Percentiles rank a stretch among this genome's conserved stretches.
phyloP scores from a whole-genome alignment of 1,284 basidiomycete genomes.

The Leccinum fallax region DNA sequence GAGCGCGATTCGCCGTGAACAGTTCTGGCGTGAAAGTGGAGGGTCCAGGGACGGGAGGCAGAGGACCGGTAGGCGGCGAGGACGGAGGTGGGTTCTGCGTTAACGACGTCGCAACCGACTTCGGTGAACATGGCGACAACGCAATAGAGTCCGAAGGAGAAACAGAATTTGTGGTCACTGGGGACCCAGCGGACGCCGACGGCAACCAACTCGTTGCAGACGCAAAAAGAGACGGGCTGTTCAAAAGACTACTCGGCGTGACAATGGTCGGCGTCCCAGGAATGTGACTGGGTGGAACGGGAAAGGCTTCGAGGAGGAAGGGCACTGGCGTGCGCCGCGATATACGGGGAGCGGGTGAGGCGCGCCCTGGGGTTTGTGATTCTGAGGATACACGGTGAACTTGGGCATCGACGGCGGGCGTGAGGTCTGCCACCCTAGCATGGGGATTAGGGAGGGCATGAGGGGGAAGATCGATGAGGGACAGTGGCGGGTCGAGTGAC shows the following conservation, averaged over 20 bases:
- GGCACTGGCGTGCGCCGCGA: conserved; percentile 36
- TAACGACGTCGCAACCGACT: background rate
- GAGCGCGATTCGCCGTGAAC: conserved; percentile 17
- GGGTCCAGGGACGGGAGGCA: conserved; percentile 34
- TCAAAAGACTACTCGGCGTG: conserved; percentile 7
- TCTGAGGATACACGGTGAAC: conserved; percentile 31
- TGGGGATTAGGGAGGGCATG: conserved; percentile 21
- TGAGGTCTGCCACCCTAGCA: conserved; percentile 13
- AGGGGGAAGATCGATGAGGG: conserved; percentile 17
- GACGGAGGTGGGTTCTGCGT: conserved; percentile 34
- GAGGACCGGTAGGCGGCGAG: conserved; percentile 32
- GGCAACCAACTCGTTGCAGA: conserved; percentile 13
- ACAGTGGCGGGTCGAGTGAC: conserved; percentile 16
- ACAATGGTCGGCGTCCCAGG: conserved; percentile 28
- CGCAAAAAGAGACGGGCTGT: conserved; percentile 16
- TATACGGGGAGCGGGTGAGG: conserved; percentile 32
- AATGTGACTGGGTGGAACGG: conserved; percentile 35
- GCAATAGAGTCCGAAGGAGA: conserved; percentile 1
- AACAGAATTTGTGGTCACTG: conserved; percentile 1
- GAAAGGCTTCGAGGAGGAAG: conserved; percentile 36
- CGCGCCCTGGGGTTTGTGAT: conserved; percentile 27
- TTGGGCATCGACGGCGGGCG: conserved; percentile 10
- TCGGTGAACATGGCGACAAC: conserved; percentile 20
- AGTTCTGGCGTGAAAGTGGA: conserved; percentile 25
- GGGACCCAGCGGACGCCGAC: conserved; percentile 6